These are phyloP conservation scores for Rheum nobile DNA, from an alignment of 148 eudicot species.

Conservation along the genomic window DNA sequence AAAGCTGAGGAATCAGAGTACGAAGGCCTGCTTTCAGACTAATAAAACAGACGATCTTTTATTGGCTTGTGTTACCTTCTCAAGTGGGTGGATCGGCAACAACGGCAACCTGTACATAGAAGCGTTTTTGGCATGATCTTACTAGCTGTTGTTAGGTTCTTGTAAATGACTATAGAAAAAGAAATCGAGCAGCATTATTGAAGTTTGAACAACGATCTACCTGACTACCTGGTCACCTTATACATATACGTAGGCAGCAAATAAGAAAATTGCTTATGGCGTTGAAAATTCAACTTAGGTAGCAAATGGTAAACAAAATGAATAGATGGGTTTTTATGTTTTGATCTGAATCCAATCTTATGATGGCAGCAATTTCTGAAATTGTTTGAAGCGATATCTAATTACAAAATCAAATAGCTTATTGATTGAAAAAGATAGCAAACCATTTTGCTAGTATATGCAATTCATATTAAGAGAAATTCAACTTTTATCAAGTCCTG, in stretches of 20 bases:
- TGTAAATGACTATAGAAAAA: background rate
- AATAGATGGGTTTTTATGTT: background rate
- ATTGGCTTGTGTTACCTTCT: constrained; percentile 14
- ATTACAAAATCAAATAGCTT: too few species aligned
- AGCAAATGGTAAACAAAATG: background rate
- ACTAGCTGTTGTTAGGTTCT: background rate
- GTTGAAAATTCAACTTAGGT: background rate
- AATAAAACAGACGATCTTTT: background rate
- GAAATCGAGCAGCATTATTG: background rate
- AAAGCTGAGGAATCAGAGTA: background rate
- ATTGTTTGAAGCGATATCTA: too few species aligned
- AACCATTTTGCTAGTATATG: background rate
- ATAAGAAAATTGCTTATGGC: background rate
- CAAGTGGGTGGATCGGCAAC: background rate
- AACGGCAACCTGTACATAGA: background rate
- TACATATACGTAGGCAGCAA: background rate
- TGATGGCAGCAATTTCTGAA: background rate
- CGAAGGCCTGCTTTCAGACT: background rate
- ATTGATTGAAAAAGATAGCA: too few species aligned
- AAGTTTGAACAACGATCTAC: background rate
- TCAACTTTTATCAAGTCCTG: too few species aligned
- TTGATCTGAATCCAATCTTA: background rate
- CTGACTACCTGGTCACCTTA: background rate
- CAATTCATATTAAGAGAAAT: too few species aligned
- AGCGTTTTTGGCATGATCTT: background rate